A percentile compares a stretch with the other conserved stretches of the same genome.
Conservation (phyloP, 495 filamentous ascomycete species). For the Lophiotrema nucula region DNA sequence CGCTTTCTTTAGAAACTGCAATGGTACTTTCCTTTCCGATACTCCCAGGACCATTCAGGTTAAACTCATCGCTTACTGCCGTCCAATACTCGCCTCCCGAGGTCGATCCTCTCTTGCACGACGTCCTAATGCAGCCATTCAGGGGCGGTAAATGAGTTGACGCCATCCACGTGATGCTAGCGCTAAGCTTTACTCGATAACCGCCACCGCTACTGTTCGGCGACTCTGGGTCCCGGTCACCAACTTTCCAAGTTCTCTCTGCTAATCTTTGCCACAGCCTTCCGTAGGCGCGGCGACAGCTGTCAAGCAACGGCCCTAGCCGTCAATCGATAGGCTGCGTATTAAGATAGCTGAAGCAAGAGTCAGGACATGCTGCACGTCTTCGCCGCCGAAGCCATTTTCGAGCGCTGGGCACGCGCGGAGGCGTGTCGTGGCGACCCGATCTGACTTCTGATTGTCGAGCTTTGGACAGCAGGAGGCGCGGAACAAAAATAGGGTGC, state of each 20-base stretch:
- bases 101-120: background rate
- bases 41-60: background rate
- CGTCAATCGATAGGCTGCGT: too few species aligned
- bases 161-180: constrained; percentile 15
- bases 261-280: constrained; percentile 2
- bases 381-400: background rate
- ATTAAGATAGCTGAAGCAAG: constrained; percentile 9
- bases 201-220: background rate
- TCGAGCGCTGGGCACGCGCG: background rate
- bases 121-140: background rate
- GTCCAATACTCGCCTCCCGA: background rate
- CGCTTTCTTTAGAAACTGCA: background rate
- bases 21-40: background rate
- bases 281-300: constrained; percentile 10
- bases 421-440: constrained; percentile 1
- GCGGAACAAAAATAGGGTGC: too few species aligned
- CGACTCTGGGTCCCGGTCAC: background rate
- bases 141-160: constrained; percentile 9
- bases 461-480: background rate
- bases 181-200: constrained; percentile 5
- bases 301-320: constrained; percentile 9
- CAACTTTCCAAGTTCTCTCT: constrained; percentile 1
- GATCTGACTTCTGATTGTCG: background rate
- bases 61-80: background rate
- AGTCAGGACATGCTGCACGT: constrained; percentile 8